These are phyloP conservation scores for Epichloe gansuensis DNA, from an alignment of 2,329 filamentous ascomycete species.

Conservation along the genomic window DNA sequence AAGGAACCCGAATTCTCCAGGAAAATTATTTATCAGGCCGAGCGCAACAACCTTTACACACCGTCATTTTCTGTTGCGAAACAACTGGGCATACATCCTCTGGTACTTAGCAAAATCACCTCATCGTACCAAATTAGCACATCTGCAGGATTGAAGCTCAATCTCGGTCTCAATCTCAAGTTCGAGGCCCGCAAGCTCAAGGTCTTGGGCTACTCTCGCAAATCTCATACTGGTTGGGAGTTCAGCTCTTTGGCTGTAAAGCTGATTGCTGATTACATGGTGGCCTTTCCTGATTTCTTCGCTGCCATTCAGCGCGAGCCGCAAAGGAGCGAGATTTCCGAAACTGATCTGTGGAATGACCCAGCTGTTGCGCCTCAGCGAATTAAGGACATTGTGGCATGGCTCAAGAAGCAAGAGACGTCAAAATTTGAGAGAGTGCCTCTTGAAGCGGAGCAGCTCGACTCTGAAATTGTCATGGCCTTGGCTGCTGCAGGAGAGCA, in stretches of 20 bases:
- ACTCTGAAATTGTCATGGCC: constrained; percentile 73
- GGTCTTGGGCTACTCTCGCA: constrained; percentile 88
- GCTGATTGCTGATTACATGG: constrained; percentile 80
- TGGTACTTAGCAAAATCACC: constrained; percentile 90
- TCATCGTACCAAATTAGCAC: constrained; percentile 77
- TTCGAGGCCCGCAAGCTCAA: constrained; percentile 94
- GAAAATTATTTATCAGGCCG: constrained; percentile 57
- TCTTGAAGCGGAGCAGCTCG: constrained; percentile 88
- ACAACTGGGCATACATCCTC: constrained; percentile 66
- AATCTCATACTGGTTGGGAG: constrained; percentile 81
- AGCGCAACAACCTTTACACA: constrained; percentile 61
- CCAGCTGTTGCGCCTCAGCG: constrained; percentile 59
- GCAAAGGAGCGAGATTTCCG: constrained; percentile 69
- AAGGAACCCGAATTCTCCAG: constrained; percentile 75
- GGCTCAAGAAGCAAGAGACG: constrained; percentile 84
- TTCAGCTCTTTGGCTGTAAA: constrained; percentile 78
- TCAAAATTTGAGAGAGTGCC: constrained; percentile 94
- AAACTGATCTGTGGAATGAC: constrained; percentile 75
- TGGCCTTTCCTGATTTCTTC: constrained; percentile 89
- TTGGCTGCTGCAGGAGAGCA: constrained; percentile 68
- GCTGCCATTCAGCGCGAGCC: constrained; percentile 77
- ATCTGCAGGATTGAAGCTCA: constrained; percentile 71
- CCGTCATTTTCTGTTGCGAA: constrained; percentile 85
- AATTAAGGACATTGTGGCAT: constrained; percentile 86
- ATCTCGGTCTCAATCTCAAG: constrained; percentile 89